Evolutionary conservation across 225 moss, liverwort and hornwort species (phyloP), one percentile per base, ranked within the genome.

Genomic region (Polytrichum formosum): DNA sequence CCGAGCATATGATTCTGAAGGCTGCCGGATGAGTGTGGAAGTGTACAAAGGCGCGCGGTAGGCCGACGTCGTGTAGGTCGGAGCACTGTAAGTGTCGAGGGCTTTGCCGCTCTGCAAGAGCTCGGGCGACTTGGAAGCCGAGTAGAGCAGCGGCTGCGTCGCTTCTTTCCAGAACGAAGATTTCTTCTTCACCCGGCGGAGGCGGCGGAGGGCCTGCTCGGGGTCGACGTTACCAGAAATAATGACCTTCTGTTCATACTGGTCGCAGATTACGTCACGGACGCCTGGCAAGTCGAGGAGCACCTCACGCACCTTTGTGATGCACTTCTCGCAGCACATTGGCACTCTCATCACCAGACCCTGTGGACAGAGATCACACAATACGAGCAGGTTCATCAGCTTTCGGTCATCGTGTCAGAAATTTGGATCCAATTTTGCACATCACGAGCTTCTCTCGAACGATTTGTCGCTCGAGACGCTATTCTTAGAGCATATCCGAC

Each of bases 311-410:
- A 87, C 87, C 8, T 84, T 84, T 26, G 71, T 66, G 9, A 75
- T 64, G 28, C 87, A 87, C 27, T 84, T 87, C 18, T 87, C 75
- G n/a, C 87, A 87, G 67, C 87, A 87, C 87, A 87, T 81, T 1
- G 87, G 87, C 0, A 87, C 87, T 35, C 29, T 65, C 0, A 87
- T 55, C 0, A 80, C 70, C 7, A 87, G 22, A 4, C 81, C 81
- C 77, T 81, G 67, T 5, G 37, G 9, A 30, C 9, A n/a, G 23
- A 26, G 46, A 22, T 60, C 2, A 20, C 1, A 3, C 23, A 6
- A 28, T 13, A 17, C 0, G 5, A n/a, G 20, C 8, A 7, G 5
- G 20, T 58, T 22, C 6, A 58, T 20, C 58, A 20, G 20, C n/a
- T 58, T 6, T 58, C 58, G 8, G 9, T 22, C 4, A 53, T 30